Conservation (phyloP, 1,284 basidiomycete genomes). For the Trichosporon asahii region DNA sequence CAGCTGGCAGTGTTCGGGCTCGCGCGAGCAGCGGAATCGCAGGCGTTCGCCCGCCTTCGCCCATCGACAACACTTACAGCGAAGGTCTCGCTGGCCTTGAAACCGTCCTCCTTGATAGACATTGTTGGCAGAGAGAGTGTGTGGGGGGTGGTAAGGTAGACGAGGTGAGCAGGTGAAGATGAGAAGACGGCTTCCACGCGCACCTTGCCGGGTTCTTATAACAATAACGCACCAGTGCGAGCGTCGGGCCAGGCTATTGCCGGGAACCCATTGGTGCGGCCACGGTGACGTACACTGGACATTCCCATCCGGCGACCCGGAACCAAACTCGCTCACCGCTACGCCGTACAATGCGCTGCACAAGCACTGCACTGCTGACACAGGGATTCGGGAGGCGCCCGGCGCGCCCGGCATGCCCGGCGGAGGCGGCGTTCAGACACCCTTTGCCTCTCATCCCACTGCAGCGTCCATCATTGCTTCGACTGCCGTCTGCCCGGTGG, state of each 20-base stretch:
- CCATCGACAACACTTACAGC: slow-evolving; percentile 36
- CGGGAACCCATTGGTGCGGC: slow-evolving; percentile 1
- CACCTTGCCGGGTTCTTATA: slow-evolving; percentile 2
- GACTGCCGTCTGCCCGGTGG: not conserved
- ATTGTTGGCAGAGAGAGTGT: slow-evolving; percentile 11
- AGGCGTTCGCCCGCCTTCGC: too few relatives aligned
- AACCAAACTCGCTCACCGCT: not conserved
- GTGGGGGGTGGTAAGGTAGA: not conserved
- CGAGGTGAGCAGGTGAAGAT: not conserved
- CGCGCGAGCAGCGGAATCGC: not conserved
- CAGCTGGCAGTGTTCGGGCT: not conserved
- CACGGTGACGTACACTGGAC: not conserved
- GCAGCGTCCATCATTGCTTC: not conserved
- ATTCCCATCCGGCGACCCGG: not conserved
- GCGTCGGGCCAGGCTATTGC: slow-evolving; percentile 2
- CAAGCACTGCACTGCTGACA: not conserved
- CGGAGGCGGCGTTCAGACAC: not conserved
- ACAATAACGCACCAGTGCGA: slow-evolving; percentile 4
- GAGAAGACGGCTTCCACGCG: not conserved
- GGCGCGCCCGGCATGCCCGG: slow-evolving; percentile 1
- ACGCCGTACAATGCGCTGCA: not conserved
- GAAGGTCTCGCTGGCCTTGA: slow-evolving; percentile 65
- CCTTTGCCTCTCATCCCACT: not conserved
- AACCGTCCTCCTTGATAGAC: slow-evolving; percentile 48
- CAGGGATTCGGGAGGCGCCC: not conserved